These are phyloP conservation scores for Litchi chinensis DNA, from an alignment of 345 rosid genomes.

Conservation along the genomic window DNA sequence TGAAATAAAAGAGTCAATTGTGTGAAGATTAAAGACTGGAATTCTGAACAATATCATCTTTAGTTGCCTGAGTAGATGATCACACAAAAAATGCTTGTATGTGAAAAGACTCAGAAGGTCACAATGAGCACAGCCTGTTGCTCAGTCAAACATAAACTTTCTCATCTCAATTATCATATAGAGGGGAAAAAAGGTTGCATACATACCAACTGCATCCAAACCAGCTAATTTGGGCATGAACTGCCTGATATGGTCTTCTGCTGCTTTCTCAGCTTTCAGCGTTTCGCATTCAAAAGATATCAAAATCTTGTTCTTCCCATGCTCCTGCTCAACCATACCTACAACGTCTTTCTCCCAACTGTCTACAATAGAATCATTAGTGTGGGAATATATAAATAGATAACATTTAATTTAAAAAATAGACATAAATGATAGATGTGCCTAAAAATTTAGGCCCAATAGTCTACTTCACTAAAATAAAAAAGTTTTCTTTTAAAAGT, in stretches of 20 bases:
- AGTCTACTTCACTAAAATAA: neutral
- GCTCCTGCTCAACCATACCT: slow-evolving; percentile 63
- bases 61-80: neutral
- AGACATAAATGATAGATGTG: neutral
- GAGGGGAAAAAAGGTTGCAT: neutral
- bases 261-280: slow-evolving; percentile 85
- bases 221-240: slow-evolving; percentile 92
- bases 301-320: slow-evolving; percentile 61
- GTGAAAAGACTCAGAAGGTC: neutral
- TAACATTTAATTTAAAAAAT: neutral
- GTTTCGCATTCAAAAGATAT: slow-evolving; percentile 88
- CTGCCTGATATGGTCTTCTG: slow-evolving; percentile 80
- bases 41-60: neutral
- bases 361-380: slow-evolving; percentile 18
- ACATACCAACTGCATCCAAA: slow-evolving; percentile 79
- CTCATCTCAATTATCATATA: neutral
- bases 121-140: neutral
- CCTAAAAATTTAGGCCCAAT: neutral
- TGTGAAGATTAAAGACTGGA: neutral
- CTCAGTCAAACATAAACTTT: slow-evolving; percentile 7
- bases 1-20: neutral
- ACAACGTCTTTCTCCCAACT: slow-evolving; percentile 87
- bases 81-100: neutral
- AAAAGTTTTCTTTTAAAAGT: no score
- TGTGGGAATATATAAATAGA: neutral